A percentile compares a stretch with the other conserved stretches of the same genome.
Conservation (phyloP, 225 moss, liverwort and hornwort species). For the Climacium dendroides region DNA sequence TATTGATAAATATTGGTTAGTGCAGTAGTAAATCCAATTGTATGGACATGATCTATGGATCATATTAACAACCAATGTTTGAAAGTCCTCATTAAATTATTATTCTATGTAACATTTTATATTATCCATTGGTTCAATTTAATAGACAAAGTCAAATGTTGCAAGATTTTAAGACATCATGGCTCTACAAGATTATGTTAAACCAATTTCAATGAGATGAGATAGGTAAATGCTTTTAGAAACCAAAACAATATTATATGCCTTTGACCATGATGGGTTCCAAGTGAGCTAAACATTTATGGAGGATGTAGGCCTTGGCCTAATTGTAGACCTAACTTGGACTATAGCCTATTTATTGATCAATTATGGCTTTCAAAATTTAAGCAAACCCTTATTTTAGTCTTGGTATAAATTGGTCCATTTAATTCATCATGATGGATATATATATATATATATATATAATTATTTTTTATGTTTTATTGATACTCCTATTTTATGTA, state of each 20-base stretch:
- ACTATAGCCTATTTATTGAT: background rate
- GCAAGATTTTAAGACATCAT: too few relatives aligned
- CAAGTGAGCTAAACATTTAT: background rate
- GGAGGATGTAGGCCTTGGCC: background rate
- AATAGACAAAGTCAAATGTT: too few relatives aligned
- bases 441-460: too few relatives aligned
- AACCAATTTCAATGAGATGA: background rate
- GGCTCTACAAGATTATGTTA: too few relatives aligned
- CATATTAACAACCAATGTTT: too few relatives aligned
- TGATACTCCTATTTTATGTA: background rate
- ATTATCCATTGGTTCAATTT: too few relatives aligned
- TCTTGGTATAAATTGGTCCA: background rate
- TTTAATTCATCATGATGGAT: fast-evolving
- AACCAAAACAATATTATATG: background rate
- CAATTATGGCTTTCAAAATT: background rate
- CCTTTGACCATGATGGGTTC: fast-evolving
- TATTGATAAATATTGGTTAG: too few relatives aligned
- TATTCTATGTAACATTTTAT: too few relatives aligned
- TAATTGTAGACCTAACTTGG: background rate
- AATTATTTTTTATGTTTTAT: too few relatives aligned
- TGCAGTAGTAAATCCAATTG: too few relatives aligned
- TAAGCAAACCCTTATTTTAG: background rate
- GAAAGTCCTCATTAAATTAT: too few relatives aligned
- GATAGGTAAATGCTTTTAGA: background rate
- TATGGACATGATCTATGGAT: too few relatives aligned